These are phyloP conservation scores for Cenchrus fungigraminus DNA, from an alignment of 176 grass and related monocot genomes.

Conservation along the genomic window DNA sequence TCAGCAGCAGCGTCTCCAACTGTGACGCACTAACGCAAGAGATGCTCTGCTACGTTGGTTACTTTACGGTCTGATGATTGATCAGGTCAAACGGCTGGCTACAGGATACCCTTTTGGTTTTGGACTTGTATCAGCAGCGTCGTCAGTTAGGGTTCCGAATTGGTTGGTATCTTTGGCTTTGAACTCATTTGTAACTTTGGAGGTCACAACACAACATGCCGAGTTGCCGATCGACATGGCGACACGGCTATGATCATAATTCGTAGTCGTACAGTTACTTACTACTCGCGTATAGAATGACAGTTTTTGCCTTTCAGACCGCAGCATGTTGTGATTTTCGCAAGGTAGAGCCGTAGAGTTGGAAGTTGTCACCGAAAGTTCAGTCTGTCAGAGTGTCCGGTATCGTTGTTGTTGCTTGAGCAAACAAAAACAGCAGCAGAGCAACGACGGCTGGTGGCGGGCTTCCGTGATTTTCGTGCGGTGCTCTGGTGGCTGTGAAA, in stretches of 20 bases:
- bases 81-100: background rate
- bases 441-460: background rate
- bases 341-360: background rate
- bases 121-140: constrained; percentile 1
- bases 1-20: background rate
- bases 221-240: background rate
- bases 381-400: background rate
- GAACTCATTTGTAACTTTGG: background rate
- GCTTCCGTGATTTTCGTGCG: background rate
- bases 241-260: background rate
- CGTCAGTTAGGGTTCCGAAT: background rate
- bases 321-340: background rate
- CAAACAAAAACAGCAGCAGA: background rate
- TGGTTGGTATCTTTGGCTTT: background rate
- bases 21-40: background rate
- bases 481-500: background rate
- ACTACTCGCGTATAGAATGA: no score
- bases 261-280: no score
- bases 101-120: background rate
- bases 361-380: background rate
- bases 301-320: background rate
- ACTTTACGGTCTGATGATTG: background rate
- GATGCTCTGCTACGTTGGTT: background rate
- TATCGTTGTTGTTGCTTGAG: background rate
- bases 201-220: background rate